Conservation (phyloP, 257 asterid species). For the Henckelia pumila region DNA sequence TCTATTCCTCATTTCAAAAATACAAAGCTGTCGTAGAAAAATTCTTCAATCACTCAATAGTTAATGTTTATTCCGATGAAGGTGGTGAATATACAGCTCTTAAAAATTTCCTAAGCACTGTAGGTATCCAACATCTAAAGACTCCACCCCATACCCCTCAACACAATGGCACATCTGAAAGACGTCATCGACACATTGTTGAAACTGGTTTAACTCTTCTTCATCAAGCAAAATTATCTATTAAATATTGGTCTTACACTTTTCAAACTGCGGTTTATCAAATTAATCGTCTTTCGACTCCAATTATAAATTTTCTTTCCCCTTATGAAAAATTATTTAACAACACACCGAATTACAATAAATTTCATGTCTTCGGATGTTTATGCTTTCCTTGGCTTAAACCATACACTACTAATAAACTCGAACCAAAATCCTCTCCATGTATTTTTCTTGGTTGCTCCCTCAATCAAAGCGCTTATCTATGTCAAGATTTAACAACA, state of each 20-base stretch:
- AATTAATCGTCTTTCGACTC: too few species aligned
- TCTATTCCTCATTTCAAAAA: background rate
- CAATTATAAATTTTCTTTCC: too few species aligned
- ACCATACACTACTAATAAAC: background rate
- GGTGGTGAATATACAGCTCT: constrained; percentile 10
- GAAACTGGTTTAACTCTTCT: too few species aligned
- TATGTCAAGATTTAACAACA: background rate
- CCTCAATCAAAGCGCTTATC: background rate
- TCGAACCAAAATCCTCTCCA: background rate
- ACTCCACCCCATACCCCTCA: too few species aligned
- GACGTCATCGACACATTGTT: too few species aligned
- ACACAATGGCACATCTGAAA: too few species aligned
- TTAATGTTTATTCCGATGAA: background rate
- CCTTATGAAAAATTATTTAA: too few species aligned
- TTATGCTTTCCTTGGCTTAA: constrained; percentile 1
- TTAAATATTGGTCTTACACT: too few species aligned
- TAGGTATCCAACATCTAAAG: too few species aligned
- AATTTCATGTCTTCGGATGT: background rate
- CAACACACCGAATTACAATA: background rate
- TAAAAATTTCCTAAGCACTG: background rate
- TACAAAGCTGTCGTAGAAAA: background rate
- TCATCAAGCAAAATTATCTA: too few species aligned
- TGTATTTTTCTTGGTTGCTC: background rate
- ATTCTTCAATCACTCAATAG: background rate
- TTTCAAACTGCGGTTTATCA: too few species aligned